Base-by-base conservation (phyloP, 2,329 filamentous ascomycete species). In the Arthroderma sp. region DNA sequence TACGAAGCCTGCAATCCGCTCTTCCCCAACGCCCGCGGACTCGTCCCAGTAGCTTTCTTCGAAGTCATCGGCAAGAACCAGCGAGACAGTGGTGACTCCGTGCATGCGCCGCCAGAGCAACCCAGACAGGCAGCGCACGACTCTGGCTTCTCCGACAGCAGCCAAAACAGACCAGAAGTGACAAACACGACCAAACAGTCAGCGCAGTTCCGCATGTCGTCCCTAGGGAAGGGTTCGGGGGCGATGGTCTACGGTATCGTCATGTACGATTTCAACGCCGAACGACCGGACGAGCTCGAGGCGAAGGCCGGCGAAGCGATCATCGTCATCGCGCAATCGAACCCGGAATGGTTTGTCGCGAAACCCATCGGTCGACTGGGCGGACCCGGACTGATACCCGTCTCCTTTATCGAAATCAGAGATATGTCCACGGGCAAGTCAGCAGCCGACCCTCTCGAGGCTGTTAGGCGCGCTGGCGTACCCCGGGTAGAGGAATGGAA, bases 401-500 rank as follows among this genome's bases (percentile, higher is more conserved):
- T 97, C 33, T 94, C 91, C 0, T 97, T 95, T 70, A 88, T 98
- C 64, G 90, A 98, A 73, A 91, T 98, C 64, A 81, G 89, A 69
- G 93, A 97, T 71, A 95, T 96, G 86, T 82, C 84, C 4, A 90
- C 88, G 0, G 90, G 91, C 54, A 82, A 87, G 63, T 81, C 91
- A 0, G 89, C 96, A 1, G 72, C 81, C 17, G 89, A 97, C 70
- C 83, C 91, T 0, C 79, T 87, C 25, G 91, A 91, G 31, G 91
- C 93, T 0, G 88, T 98, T 57, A 82, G 83, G 65, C 84, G 85
- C 64, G 93, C 93, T 1, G 91, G 91, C 19, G 91, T 98, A 6
- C 93, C 93, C 11, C 86, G 85, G 66, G 93, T 98, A 2, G 93
- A 98, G 69, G 93, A 98, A 67, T 98, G 93, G 93, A 98, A 98